These are phyloP conservation scores for Isatis tinctoria DNA, from an alignment of 345 rosid genomes.

Conservation along the genomic window DNA sequence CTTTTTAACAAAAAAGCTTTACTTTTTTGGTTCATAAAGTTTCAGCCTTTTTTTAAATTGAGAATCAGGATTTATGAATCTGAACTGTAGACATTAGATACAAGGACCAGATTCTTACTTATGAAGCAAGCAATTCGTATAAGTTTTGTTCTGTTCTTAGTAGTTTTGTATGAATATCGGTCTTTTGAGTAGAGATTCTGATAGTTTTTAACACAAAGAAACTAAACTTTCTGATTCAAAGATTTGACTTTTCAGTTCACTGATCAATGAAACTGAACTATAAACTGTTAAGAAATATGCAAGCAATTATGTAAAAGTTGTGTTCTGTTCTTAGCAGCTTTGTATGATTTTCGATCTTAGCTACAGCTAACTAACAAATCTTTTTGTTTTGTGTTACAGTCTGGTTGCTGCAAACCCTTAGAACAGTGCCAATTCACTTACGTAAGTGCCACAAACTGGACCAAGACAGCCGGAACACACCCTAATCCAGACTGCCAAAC, in stretches of 20 bases:
- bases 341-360: no score
- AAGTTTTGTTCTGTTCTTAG: neutral
- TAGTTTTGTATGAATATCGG: neutral
- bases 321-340: no score
- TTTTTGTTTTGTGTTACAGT: conserved; percentile 39
- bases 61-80: neutral
- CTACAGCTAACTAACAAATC: neutral
- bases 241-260: neutral
- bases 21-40: neutral
- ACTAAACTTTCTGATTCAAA: neutral
- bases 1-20: neutral
- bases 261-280: neutral
- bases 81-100: neutral
- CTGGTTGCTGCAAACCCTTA: conserved; percentile 97
- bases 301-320: no score
- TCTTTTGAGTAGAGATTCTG: neutral
- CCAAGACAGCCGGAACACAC: neutral
- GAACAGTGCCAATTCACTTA: conserved; percentile 57
- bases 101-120: neutral
- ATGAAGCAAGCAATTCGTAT: neutral
- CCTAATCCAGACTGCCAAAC: conserved; percentile 52
- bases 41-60: neutral
- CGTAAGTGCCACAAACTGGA: conserved; percentile 59
- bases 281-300: no score
- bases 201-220: neutral